phyloP scores from a whole-genome alignment of 768 basidiomycete species.

The Saitozyma podzolica region DNA sequence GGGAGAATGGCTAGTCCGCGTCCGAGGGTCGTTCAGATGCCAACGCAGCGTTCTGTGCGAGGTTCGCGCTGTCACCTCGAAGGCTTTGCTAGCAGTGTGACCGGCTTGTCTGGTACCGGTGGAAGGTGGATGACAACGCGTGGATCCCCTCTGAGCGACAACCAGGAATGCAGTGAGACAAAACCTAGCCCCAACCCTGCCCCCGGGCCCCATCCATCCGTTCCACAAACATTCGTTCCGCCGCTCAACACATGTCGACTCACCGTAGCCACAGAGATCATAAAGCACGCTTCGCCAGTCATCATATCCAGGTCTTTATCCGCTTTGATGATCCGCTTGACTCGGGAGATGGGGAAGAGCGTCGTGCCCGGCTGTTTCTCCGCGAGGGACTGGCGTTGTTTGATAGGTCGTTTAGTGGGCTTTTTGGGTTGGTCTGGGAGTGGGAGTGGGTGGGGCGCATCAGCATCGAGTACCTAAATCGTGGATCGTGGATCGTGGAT shows the following conservation, averaged over 20 bases:
- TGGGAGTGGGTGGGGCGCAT: background rate
- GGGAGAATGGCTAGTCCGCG: too few relatives aligned
- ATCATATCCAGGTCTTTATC: slow-evolving; percentile 64
- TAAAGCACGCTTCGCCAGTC: slow-evolving; percentile 72
- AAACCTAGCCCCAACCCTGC: too few relatives aligned
- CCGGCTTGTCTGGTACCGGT: too few relatives aligned
- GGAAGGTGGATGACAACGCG: too few relatives aligned
- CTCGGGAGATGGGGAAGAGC: slow-evolving; percentile 69
- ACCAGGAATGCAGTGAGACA: too few relatives aligned
- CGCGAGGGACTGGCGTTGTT: slow-evolving; percentile 41
- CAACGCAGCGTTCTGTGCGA: too few relatives aligned
- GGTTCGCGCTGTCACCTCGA: too few relatives aligned
- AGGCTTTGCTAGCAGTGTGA: too few relatives aligned
- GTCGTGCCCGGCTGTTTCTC: slow-evolving; percentile 65
- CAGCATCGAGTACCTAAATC: background rate
- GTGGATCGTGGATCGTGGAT: background rate
- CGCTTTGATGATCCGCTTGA: slow-evolving; percentile 81
- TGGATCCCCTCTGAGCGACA: too few relatives aligned
- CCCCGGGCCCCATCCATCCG: too few relatives aligned
- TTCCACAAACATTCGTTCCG: too few relatives aligned
- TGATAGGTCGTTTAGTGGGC: slow-evolving; percentile 34
- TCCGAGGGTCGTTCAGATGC: too few relatives aligned
- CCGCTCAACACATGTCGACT: slow-evolving; percentile 19
- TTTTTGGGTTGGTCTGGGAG: slow-evolving; percentile 6
- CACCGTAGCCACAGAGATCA: slow-evolving; percentile 80